phyloP scores from a whole-genome alignment of 129 eudicot species.

The Escallonia herrerae region DNA sequence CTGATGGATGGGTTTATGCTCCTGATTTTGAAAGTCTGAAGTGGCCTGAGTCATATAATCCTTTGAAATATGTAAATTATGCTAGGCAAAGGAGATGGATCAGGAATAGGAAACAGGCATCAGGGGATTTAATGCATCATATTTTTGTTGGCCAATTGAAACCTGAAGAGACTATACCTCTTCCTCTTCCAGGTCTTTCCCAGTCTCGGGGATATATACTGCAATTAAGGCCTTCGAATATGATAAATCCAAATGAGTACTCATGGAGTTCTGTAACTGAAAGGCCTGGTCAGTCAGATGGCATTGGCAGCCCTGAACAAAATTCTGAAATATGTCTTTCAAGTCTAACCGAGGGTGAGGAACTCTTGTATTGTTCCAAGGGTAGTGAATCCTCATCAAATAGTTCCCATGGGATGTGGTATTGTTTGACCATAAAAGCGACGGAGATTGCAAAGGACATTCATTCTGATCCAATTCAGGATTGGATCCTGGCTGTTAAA shows the following conservation, averaged over 20 bases:
- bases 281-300: constrained; percentile 36
- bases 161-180: constrained; percentile 72
- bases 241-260: constrained; percentile 38
- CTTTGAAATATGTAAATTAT: constrained; percentile 34
- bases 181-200: constrained; percentile 72
- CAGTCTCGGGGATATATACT: constrained; percentile 47
- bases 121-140: constrained; percentile 22
- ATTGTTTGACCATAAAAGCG: constrained; percentile 78
- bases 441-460: constrained; percentile 76
- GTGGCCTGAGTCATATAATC: constrained; percentile 58
- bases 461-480: constrained; percentile 69
- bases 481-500: constrained; percentile 76
- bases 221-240: constrained; percentile 59
- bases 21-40: constrained; percentile 49
- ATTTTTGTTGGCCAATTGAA: constrained; percentile 47
- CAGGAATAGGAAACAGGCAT: constrained; percentile 42
- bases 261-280: constrained; percentile 76
- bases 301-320: constrained; percentile 24
- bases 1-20: constrained; percentile 81
- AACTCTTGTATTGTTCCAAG: constrained; percentile 56
- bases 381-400: constrained; percentile 62
- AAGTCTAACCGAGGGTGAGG: constrained; percentile 56
- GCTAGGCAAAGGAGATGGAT: constrained; percentile 73
- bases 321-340: constrained; percentile 57
- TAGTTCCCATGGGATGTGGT: constrained; percentile 66